A percentile compares a stretch with the other conserved stretches of the same genome.
These are phyloP conservation scores for Salix koriyanagi DNA, from an alignment of 345 rosid genomes.

Conservation along the genomic window DNA sequence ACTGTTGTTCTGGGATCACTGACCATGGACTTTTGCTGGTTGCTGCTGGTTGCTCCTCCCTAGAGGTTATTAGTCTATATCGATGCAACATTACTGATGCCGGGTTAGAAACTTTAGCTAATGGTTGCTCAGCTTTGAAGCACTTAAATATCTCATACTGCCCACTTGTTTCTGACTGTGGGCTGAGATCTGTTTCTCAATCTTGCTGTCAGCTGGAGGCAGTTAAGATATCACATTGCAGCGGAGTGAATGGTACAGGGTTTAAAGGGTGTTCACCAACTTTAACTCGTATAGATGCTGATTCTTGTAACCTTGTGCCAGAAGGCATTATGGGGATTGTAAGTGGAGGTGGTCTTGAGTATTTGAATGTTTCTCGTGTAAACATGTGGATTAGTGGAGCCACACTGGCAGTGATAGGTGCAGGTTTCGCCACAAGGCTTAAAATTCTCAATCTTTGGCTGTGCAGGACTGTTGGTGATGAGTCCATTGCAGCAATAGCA, in stretches of 20 bases:
- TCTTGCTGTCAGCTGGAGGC: slow-evolving; percentile 50
- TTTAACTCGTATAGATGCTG: slow-evolving; percentile 49
- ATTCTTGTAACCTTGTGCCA: slow-evolving; percentile 48
- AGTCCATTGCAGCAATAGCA: slow-evolving; percentile 58
- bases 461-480: slow-evolving; percentile 62
- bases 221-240: slow-evolving; percentile 52
- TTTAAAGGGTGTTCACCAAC: slow-evolving; percentile 53
- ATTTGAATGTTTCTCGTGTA: slow-evolving; percentile 40
- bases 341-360: slow-evolving; percentile 67
- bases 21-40: slow-evolving; percentile 50
- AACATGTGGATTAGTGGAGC: slow-evolving; percentile 22
- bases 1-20: slow-evolving; percentile 60
- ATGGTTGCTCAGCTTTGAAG: slow-evolving; percentile 38
- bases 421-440: slow-evolving; percentile 50
- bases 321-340: slow-evolving; percentile 53
- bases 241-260: slow-evolving; percentile 47
- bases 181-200: slow-evolving; percentile 39
- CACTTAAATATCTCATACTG: slow-evolving; percentile 57
- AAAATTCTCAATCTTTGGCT: slow-evolving; percentile 53
- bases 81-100: slow-evolving; percentile 50
- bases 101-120: slow-evolving; percentile 51
- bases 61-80: slow-evolving; percentile 52
- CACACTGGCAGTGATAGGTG: slow-evolving; percentile 44
- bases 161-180: slow-evolving; percentile 45
- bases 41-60: slow-evolving; percentile 47